These are phyloP conservation scores for Stentor roeselii DNA, from an alignment of 73 alveolate genomes.

Conservation along the genomic window DNA sequence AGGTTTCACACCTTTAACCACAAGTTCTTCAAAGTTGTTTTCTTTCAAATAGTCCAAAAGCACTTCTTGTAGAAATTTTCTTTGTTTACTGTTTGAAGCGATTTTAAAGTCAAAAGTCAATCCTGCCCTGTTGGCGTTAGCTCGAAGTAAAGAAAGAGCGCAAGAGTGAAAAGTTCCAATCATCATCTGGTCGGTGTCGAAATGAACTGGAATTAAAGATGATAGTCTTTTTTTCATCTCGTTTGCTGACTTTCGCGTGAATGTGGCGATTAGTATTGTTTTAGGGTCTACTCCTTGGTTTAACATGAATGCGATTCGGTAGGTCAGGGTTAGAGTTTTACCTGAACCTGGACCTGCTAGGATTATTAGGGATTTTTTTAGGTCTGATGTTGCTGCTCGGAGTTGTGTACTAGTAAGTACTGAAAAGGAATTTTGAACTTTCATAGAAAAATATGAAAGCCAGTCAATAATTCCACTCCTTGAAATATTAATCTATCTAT, in stretches of 20 bases:
- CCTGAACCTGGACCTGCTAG: constrained; percentile 84
- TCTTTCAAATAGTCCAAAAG: constrained; percentile 26
- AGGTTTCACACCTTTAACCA: not conserved
- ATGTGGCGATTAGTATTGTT: constrained; percentile 59
- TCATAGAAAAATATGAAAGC: too few relatives aligned
- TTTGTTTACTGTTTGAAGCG: constrained; percentile 37
- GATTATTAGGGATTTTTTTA: constrained; percentile 47
- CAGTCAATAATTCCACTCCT: too few relatives aligned
- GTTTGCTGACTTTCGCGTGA: constrained; percentile 73
- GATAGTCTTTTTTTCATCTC: constrained; percentile 63
- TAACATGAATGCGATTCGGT: constrained; percentile 53
- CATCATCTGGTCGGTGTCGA: constrained; percentile 28
- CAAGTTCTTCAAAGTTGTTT: constrained; percentile 15
- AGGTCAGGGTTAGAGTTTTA: constrained; percentile 63
- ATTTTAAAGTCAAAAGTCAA: constrained; percentile 35
- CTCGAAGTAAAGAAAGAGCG: constrained; percentile 44
- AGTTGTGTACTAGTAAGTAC: too few relatives aligned
- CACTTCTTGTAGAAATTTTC: constrained; percentile 32
- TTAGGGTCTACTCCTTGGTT: constrained; percentile 26
- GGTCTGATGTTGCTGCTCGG: constrained; percentile 43
- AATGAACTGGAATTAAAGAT: constrained; percentile 31
- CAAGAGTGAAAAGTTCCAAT: constrained; percentile 76
- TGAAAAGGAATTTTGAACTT: too few relatives aligned
- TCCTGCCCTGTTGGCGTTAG: constrained; percentile 36
- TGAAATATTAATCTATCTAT: too few relatives aligned